Percentiles rank a stretch among this genome's conserved stretches.
These are phyloP conservation scores for Candida coquimbonensis DNA, from an alignment of 805 yeast species.

Conservation along the genomic window DNA sequence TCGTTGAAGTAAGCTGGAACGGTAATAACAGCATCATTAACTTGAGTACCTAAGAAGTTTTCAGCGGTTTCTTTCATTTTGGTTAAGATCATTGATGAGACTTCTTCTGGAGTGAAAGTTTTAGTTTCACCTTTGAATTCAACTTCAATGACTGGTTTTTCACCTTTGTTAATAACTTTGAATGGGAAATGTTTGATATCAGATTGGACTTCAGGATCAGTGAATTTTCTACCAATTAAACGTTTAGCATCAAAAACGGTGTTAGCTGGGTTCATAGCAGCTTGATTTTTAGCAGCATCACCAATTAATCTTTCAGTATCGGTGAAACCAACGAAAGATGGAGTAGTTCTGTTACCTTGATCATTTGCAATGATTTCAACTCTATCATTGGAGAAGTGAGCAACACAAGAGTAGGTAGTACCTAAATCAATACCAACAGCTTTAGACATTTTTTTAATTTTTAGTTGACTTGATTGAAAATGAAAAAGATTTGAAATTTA, in stretches of 20 bases:
- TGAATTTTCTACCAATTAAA: constrained; percentile 84
- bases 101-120: constrained; percentile 88
- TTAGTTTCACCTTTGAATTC: constrained; percentile 63
- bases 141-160: constrained; percentile 50
- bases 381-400: constrained; percentile 83
- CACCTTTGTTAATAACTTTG: constrained; percentile 62
- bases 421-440: constrained; percentile 63
- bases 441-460: constrained; percentile 12
- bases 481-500: neutral
- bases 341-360: constrained; percentile 98
- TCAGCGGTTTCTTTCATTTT: constrained; percentile 60
- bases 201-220: constrained; percentile 67
- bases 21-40: constrained; percentile 13
- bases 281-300: constrained; percentile 81
- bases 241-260: constrained; percentile 91
- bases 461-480: neutral
- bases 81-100: constrained; percentile 84
- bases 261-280: constrained; percentile 86
- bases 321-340: constrained; percentile 92
- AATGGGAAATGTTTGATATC: constrained; percentile 85
- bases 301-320: constrained; percentile 55
- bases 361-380: constrained; percentile 96
- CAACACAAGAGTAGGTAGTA: constrained; percentile 93
- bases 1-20: constrained; percentile 17
- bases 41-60: constrained; percentile 12